These are phyloP conservation scores for Hemerocallis citrina DNA, from an alignment of 106 monocot genomes.

Conservation along the genomic window DNA sequence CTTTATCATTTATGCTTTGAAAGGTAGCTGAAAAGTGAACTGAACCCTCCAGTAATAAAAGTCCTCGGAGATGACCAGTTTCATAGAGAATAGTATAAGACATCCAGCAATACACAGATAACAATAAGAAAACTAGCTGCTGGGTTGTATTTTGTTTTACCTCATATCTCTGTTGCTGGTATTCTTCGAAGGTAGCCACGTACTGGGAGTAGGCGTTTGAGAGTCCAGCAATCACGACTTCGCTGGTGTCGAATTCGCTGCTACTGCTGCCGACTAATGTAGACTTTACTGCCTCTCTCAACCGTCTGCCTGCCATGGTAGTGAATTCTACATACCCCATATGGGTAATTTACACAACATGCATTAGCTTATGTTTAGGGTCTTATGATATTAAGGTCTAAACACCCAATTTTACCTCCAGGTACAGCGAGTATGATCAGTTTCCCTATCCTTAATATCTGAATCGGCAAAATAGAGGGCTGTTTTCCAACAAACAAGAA, in stretches of 20 bases:
- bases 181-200: conserved; percentile 25
- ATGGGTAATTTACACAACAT: background rate
- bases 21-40: background rate
- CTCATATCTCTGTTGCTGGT: conserved; percentile 33
- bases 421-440: conserved; percentile 24
- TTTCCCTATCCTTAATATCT: conserved; percentile 26
- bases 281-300: conserved; percentile 18
- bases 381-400: no score
- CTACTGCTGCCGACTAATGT: background rate
- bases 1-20: no score
- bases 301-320: conserved; percentile 30
- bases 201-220: conserved; percentile 32
- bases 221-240: conserved; percentile 29
- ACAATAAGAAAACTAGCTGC: no score
- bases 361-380: background rate
- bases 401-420: conserved; percentile 13
- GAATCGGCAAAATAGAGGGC: conserved; percentile 31
- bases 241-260: conserved; percentile 11
- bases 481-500: background rate
- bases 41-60: background rate
- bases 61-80: background rate
- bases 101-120: no score
- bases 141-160: conserved; percentile 2
- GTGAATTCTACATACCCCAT: conserved; percentile 16
- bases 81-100: background rate